Evolutionary conservation across 176 grass and related monocot species (phyloP).

Genomic region (Triticum aestivum): DNA sequence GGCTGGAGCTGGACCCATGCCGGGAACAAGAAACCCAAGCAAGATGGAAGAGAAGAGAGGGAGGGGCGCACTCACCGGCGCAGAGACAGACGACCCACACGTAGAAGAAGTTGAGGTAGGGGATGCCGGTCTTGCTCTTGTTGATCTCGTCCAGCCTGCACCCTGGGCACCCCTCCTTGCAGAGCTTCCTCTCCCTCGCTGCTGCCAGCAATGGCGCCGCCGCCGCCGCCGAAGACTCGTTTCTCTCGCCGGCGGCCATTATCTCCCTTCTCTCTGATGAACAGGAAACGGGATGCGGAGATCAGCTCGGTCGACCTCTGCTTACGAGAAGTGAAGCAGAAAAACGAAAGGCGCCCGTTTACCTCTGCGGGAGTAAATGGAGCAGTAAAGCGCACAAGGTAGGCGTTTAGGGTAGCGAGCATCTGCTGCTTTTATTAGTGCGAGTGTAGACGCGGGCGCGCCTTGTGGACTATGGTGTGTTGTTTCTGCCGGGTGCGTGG

Average conservation of each 20-base stretch:
- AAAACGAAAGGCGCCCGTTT: not conserved
- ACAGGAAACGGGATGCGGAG: not conserved
- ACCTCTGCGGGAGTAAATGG: not conserved
- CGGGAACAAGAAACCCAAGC: not conserved
- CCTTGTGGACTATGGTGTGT: too few relatives aligned
- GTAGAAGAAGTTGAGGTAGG: slow-evolving; percentile 71
- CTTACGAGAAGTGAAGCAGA: not conserved
- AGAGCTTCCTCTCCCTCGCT: not conserved
- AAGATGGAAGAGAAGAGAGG: not conserved
- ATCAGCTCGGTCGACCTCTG: not conserved
- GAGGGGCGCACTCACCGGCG: slow-evolving; percentile 19
- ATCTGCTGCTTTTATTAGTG: too few relatives aligned
- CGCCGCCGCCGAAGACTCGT: not conserved
- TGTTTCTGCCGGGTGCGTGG: too few relatives aligned
- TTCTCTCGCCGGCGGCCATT: slow-evolving; percentile 21
- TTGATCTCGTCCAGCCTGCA: slow-evolving; percentile 39
- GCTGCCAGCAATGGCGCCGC: slow-evolving; percentile 33
- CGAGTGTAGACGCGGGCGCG: too few relatives aligned
- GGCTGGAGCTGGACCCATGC: not conserved
- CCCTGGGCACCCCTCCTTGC: slow-evolving; percentile 42
- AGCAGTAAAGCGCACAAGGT: not conserved
- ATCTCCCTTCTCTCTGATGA: not conserved
- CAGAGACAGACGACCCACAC: slow-evolving; percentile 61
- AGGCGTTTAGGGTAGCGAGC: not conserved
- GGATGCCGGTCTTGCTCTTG: slow-evolving; percentile 29